These are phyloP conservation scores for Fusarium sp. DNA, from an alignment of 2,329 filamentous ascomycete genomes.

Conservation along the genomic window DNA sequence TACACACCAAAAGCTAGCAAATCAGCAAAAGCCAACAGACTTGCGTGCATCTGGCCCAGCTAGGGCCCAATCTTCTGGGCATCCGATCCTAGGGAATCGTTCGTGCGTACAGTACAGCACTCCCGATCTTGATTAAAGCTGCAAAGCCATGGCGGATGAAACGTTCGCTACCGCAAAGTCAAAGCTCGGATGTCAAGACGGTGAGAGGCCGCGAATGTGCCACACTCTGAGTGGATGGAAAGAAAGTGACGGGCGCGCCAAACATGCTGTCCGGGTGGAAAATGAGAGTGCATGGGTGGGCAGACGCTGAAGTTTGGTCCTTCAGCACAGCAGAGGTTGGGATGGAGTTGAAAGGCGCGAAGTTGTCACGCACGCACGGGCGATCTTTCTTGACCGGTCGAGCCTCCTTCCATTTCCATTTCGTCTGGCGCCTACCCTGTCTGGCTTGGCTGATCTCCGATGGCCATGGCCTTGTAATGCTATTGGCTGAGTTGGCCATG, in stretches of 20 bases:
- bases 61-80: conserved; percentile 33
- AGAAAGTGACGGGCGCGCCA: conserved; percentile 22
- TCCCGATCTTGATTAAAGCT: conserved; percentile 21
- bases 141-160: conserved; percentile 22
- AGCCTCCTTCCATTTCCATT: conserved; percentile 16
- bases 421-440: conserved; percentile 31
- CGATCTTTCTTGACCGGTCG: conserved; percentile 42
- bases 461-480: conserved; percentile 2
- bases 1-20: conserved; percentile 27
- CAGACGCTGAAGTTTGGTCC: conserved; percentile 24
- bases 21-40: conserved; percentile 24
- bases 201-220: conserved; percentile 22
- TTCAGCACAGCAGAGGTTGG: conserved; percentile 10
- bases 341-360: conserved; percentile 40
- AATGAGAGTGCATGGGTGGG: conserved; percentile 38
- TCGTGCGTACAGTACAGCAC: conserved; percentile 2
- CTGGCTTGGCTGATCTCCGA: conserved; percentile 2
- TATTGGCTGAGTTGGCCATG: conserved; percentile 19
- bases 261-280: conserved; percentile 35
- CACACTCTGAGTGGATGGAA: background rate
- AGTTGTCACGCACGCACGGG: conserved; percentile 41
- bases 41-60: conserved; percentile 28
- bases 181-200: conserved; percentile 25
- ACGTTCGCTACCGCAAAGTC: conserved; percentile 24
- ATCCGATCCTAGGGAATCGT: conserved; percentile 19